A percentile compares a stretch with the other conserved stretches of the same genome.
Conservation (phyloP, 257 asterid genomes). For the Galeopsis tetrahit region DNA sequence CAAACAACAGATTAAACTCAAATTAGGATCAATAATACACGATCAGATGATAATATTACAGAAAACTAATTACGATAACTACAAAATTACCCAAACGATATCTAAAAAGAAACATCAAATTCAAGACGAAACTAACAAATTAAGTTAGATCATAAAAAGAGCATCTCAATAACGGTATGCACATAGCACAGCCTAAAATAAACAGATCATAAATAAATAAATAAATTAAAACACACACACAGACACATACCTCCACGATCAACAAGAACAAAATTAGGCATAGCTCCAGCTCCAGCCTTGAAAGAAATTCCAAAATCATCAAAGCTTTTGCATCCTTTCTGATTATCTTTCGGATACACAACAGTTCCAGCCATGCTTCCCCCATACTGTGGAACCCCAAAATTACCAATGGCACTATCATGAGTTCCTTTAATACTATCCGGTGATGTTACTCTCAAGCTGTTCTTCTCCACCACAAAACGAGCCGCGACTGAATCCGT, state of each 20-base stretch:
- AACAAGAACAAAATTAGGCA: slow-evolving; percentile 82
- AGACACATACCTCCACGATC: slow-evolving; percentile 86
- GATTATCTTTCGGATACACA: slow-evolving; percentile 67
- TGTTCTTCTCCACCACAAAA: slow-evolving; percentile 95
- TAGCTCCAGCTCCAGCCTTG: slow-evolving; percentile 77
- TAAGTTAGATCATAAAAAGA: slow-evolving; percentile 18
- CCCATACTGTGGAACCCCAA: slow-evolving; percentile 93
- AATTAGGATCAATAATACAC: slow-evolving; percentile 7
- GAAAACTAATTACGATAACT: background rate
- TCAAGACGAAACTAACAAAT: slow-evolving; percentile 13
- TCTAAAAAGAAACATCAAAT: slow-evolving; percentile 19
- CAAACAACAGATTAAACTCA: slow-evolving; percentile 3
- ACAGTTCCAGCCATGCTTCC: slow-evolving; percentile 96
- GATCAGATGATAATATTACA: background rate
- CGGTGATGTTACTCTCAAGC: slow-evolving; percentile 85
- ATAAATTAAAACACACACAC: background rate
- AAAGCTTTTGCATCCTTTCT: slow-evolving; percentile 74
- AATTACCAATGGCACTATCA: slow-evolving; percentile 90
- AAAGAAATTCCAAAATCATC: slow-evolving; percentile 66
- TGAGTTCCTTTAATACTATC: slow-evolving; percentile 75
- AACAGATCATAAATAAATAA: background rate
- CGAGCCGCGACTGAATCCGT: slow-evolving; percentile 58
- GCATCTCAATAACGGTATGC: background rate
- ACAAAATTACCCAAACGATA: slow-evolving; percentile 2
- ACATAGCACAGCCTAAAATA: background rate